A percentile compares a stretch with the other conserved stretches of the same genome.
Evolutionary conservation across 192 early-diverging fungal genomes (phyloP).

Genomic region (Coemansia sp.): DNA sequence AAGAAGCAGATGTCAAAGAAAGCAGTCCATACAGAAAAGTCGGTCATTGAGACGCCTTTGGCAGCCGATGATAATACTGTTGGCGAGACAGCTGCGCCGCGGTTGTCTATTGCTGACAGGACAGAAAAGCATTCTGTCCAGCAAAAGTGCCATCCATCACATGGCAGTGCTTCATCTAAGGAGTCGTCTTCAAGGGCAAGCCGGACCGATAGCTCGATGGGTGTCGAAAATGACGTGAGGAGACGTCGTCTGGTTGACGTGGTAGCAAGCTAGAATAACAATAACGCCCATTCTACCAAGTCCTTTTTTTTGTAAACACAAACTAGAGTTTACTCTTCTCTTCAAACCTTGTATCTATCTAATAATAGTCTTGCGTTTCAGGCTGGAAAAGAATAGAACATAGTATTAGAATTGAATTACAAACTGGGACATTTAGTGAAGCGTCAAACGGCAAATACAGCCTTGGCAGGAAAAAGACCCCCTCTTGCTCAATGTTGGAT

Average conservation of each 20-base stretch:
- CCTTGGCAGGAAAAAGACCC: too few species aligned
- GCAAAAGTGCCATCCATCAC: not conserved
- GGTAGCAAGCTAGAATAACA: constrained; percentile 15
- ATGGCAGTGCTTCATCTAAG: not conserved
- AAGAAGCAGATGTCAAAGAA: constrained; percentile 62
- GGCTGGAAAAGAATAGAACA: too few species aligned
- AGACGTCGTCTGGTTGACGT: constrained; percentile 45
- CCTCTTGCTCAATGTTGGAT: too few species aligned
- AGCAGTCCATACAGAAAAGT: not conserved
- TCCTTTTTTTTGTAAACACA: too few species aligned
- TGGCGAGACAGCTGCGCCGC: not conserved
- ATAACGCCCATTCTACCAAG: not conserved
- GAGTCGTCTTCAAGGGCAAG: not conserved
- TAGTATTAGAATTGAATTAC: too few species aligned
- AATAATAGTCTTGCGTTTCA: too few species aligned
- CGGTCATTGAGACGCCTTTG: not conserved
- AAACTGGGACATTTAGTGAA: too few species aligned
- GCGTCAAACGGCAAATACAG: too few species aligned
- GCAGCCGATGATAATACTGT: not conserved
- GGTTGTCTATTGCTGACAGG: not conserved
- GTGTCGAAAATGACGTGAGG: constrained; percentile 15
- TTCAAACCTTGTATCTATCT: too few species aligned
- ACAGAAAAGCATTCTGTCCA: not conserved
- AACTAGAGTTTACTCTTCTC: too few species aligned
- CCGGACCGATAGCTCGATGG: not conserved